Evolutionary conservation across 331 rosid species (phyloP).

Genomic region (Dryas integrifolia): DNA sequence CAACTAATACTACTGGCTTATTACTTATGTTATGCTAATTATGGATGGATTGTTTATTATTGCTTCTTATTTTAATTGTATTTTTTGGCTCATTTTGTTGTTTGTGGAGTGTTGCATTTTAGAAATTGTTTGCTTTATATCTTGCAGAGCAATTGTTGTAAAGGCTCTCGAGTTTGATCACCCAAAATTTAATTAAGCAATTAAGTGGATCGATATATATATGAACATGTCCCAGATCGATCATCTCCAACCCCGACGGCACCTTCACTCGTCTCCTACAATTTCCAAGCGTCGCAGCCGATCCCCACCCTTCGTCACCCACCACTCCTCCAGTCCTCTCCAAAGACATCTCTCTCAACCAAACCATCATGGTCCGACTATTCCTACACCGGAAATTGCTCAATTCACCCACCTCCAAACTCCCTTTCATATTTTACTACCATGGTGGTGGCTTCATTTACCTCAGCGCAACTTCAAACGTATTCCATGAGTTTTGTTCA

Average conservation of each 20-base stretch:
- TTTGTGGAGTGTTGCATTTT: too few relatives aligned
- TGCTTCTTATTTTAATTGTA: too few relatives aligned
- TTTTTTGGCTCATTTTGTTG: too few relatives aligned
- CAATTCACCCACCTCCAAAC: constrained; percentile 7
- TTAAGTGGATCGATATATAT: too few relatives aligned
- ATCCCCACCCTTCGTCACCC: constrained; percentile 27
- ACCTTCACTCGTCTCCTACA: constrained; percentile 35
- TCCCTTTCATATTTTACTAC: constrained; percentile 49
- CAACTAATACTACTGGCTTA: too few relatives aligned
- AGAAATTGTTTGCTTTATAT: too few relatives aligned
- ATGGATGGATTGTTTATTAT: too few relatives aligned
- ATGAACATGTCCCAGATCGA: constrained; percentile 11
- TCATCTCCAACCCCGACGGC: constrained; percentile 33
- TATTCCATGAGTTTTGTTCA: constrained; percentile 32
- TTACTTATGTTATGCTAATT: too few relatives aligned
- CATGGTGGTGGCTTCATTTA: constrained; percentile 54
- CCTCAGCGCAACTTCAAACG: constrained; percentile 32
- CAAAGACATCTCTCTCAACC: constrained; percentile 39
- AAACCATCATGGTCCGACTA: constrained; percentile 44
- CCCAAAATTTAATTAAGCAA: too few relatives aligned
- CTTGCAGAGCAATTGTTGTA: too few relatives aligned
- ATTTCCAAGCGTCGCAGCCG: constrained; percentile 29
- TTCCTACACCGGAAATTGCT: constrained; percentile 38
- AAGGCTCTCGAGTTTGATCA: too few relatives aligned
- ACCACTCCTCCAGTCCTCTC: constrained; percentile 28